A percentile compares a stretch with the other conserved stretches of the same genome.
phyloP scores from a whole-genome alignment of 225 moss, liverwort and hornwort species.

The Rhytidiadelphus loreus region DNA sequence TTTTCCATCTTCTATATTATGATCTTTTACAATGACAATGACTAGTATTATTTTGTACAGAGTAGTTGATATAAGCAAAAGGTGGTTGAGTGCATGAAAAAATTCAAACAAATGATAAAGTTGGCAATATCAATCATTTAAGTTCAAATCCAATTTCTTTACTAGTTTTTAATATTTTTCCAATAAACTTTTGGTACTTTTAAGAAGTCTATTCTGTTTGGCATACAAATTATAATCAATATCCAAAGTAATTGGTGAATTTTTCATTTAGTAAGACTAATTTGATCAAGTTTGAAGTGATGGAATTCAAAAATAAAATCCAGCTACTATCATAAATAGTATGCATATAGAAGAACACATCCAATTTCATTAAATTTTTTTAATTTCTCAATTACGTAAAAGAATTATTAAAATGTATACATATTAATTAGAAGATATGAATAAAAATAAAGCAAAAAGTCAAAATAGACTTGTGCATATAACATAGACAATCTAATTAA shows the following conservation, averaged over 20 bases:
- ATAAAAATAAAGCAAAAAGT: not conserved
- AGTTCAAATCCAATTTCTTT: not conserved
- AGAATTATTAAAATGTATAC: not conserved
- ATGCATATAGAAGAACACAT: not conserved
- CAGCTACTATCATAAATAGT: not conserved
- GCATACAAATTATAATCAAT: not conserved
- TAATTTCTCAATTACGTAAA: fast-evolving
- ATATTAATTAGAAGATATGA: not conserved
- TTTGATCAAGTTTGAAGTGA: not conserved
- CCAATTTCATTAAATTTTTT: not conserved
- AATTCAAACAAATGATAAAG: not conserved
- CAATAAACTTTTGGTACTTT: not conserved
- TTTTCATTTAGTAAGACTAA: no score
- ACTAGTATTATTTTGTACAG: not conserved
- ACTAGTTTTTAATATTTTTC: not conserved
- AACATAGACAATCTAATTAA: not conserved
- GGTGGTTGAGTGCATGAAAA: not conserved
- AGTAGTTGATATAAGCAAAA: no score
- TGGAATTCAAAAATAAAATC: not conserved
- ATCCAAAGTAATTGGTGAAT: not conserved
- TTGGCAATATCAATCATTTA: not conserved
- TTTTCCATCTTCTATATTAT: not conserved
- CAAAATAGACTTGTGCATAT: not conserved
- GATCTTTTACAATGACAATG: not conserved
- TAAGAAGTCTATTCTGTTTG: not conserved